A percentile compares a stretch with the other conserved stretches of the same genome.
These are phyloP conservation scores for Fermentozyma sake DNA, from an alignment of 1,139 yeast species.

Conservation along the genomic window DNA sequence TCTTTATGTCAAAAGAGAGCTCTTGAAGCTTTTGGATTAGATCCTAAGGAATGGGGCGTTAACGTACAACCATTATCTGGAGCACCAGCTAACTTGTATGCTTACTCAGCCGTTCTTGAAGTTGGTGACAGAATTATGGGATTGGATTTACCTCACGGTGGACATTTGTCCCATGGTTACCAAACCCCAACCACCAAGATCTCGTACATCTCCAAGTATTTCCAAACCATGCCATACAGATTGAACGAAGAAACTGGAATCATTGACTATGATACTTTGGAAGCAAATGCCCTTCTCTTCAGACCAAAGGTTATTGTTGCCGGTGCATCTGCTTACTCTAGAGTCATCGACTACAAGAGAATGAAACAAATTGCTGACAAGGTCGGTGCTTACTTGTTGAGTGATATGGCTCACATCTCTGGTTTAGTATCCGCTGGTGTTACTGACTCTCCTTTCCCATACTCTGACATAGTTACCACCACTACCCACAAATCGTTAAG, in stretches of 20 bases:
- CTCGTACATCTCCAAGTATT: conserved; percentile 86
- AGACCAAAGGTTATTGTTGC: conserved; percentile 95
- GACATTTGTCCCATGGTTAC: conserved; percentile 94
- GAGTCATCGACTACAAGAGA: conserved; percentile 85
- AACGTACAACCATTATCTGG: conserved; percentile 94
- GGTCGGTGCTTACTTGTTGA: conserved; percentile 87
- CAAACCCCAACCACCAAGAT: conserved; percentile 86
- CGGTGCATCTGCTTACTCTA: conserved; percentile 94
- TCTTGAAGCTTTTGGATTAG: conserved; percentile 72
- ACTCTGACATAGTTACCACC: conserved; percentile 93
- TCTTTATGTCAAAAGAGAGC: conserved; percentile 88
- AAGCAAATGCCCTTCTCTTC: conserved; percentile 76
- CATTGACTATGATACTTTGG: conserved; percentile 87
- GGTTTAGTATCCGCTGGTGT: conserved; percentile 94
- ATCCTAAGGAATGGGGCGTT: conserved; percentile 87
- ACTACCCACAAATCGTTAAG: conserved; percentile 96
- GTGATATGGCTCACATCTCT: conserved; percentile 96
- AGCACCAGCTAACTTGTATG: conserved; percentile 93
- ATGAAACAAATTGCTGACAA: conserved; percentile 87
- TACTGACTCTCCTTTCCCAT: conserved; percentile 88
- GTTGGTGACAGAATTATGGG: conserved; percentile 96
- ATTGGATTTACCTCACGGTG: conserved; percentile 94
- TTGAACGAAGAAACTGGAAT: conserved; percentile 80
- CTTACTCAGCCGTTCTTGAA: conserved; percentile 86
- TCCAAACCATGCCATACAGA: conserved; percentile 96